phyloP scores from a whole-genome alignment of 768 basidiomycete genomes.

The Imleria badia region DNA sequence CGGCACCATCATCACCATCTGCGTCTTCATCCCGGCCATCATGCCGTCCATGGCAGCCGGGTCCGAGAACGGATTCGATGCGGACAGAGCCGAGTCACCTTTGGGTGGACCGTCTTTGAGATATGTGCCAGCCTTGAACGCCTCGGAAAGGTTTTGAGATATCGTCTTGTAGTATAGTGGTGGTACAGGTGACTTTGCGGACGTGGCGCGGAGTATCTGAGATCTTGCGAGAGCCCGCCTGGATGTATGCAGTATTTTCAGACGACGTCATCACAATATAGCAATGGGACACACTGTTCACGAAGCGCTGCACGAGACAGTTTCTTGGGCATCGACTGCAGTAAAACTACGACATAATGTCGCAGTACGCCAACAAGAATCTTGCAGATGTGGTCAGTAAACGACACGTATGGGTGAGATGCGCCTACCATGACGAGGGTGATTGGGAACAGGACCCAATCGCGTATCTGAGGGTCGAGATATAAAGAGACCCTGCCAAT shows the following conservation, averaged over 20 bases:
- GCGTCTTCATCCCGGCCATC: constrained; percentile 99
- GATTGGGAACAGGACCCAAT: constrained; percentile 94
- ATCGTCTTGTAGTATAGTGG: constrained; percentile 70
- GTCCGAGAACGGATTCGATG: constrained; percentile 85
- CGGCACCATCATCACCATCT: constrained; percentile 98
- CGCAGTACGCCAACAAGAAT: constrained; percentile 90
- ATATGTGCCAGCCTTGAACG: constrained; percentile 74
- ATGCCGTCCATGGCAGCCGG: constrained; percentile 94
- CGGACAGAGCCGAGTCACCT: constrained; percentile 52
- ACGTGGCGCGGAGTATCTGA: constrained; percentile 79
- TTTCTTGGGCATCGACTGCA: constrained; percentile 84
- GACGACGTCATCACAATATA: neutral
- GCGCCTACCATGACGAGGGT: constrained; percentile 89
- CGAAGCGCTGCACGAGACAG: constrained; percentile 73
- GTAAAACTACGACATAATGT: constrained; percentile 86
- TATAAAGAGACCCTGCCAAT: constrained; percentile 51
- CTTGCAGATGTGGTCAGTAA: constrained; percentile 38
- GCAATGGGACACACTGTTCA: constrained; percentile 73
- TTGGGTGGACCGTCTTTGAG: constrained; percentile 83
- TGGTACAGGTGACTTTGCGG: constrained; percentile 79
- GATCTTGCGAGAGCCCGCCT: constrained; percentile 78
- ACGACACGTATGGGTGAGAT: neutral
- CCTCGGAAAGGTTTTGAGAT: constrained; percentile 68
- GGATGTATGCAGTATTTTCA: constrained; percentile 22
- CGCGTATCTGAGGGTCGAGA: constrained; percentile 94